Percentiles rank a stretch among this genome's conserved stretches.
Evolutionary conservation across 345 rosid genomes (phyloP).

Genomic region (Gossypium stocksii): DNA sequence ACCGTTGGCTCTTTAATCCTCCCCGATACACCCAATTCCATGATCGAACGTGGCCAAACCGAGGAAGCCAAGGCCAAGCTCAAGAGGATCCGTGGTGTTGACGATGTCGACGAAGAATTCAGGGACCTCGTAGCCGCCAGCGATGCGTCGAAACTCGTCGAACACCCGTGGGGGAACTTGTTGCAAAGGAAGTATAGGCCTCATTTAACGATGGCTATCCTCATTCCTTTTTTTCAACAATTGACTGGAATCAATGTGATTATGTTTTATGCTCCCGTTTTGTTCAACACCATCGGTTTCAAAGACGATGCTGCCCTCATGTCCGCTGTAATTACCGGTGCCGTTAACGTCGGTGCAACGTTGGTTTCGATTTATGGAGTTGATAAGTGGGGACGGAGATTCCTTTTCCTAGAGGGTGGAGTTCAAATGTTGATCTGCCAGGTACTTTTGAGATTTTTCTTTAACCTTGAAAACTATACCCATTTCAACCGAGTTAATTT

Average conservation of each 20-base stretch:
- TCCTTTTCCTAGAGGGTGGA: conserved; percentile 82
- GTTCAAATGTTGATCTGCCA: conserved; percentile 80
- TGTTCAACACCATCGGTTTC: conserved; percentile 77
- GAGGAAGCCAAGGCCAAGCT: conserved; percentile 59
- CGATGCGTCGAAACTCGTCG: conserved; percentile 60
- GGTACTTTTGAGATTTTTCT: conserved; percentile 29
- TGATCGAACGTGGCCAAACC: conserved; percentile 79
- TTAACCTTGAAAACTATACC: background rate
- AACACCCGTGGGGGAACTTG: conserved; percentile 78
- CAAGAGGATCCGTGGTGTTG: conserved; percentile 61
- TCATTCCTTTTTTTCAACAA: conserved; percentile 85
- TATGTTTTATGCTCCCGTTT: conserved; percentile 89
- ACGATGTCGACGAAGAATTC: conserved; percentile 73
- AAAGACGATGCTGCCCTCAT: conserved; percentile 59
- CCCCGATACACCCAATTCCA: conserved; percentile 91
- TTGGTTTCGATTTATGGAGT: conserved; percentile 72
- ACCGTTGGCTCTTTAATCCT: conserved; percentile 71
- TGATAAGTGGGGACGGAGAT: conserved; percentile 82
- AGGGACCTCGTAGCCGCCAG: conserved; percentile 71
- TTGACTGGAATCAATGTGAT: conserved; percentile 82
- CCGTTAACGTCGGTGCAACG: conserved; percentile 60
- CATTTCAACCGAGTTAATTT: no score
- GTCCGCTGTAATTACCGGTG: conserved; percentile 78
- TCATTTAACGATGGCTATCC: conserved; percentile 64
- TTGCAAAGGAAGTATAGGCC: conserved; percentile 82